Conservation (phyloP, 2,329 filamentous ascomycete genomes). For the Colletotrichum cereale region DNA sequence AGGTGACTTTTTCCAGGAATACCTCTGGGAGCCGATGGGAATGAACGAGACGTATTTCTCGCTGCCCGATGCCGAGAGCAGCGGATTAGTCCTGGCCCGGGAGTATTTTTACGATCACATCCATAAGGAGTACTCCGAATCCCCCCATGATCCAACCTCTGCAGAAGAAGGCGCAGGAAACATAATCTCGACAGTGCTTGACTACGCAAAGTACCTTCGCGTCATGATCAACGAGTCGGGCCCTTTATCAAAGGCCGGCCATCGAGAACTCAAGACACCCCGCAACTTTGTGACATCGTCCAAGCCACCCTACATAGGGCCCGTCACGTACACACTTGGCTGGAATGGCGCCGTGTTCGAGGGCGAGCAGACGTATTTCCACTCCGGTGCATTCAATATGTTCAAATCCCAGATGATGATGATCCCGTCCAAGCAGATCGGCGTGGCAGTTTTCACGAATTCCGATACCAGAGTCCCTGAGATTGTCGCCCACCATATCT, state of each 20-base stretch:
- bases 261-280: conserved; percentile 46
- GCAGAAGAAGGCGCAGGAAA: conserved; percentile 57
- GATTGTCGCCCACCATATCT: conserved; percentile 45
- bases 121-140: conserved; percentile 43
- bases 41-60: conserved; percentile 59
- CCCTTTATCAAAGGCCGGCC: conserved; percentile 45
- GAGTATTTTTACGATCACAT: conserved; percentile 57
- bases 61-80: conserved; percentile 44
- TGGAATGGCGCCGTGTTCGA: conserved; percentile 46
- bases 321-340: conserved; percentile 47
- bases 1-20: conserved; percentile 54
- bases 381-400: conserved; percentile 47
- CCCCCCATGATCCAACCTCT: conserved; percentile 46
- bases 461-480: conserved; percentile 38
- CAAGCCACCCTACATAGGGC: conserved; percentile 39
- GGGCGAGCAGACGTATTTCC: conserved; percentile 47
- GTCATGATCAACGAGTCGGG: conserved; percentile 48
- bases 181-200: conserved; percentile 54
- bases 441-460: conserved; percentile 49
- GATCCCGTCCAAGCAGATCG: conserved; percentile 50
- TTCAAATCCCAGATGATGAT: conserved; percentile 49
- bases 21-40: conserved; percentile 59
- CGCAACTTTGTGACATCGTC: conserved; percentile 42
- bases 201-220: conserved; percentile 53
- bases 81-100: conserved; percentile 51